phyloP scores from a whole-genome alignment of 176 grass and related monocot species.

The Themeda triandra region DNA sequence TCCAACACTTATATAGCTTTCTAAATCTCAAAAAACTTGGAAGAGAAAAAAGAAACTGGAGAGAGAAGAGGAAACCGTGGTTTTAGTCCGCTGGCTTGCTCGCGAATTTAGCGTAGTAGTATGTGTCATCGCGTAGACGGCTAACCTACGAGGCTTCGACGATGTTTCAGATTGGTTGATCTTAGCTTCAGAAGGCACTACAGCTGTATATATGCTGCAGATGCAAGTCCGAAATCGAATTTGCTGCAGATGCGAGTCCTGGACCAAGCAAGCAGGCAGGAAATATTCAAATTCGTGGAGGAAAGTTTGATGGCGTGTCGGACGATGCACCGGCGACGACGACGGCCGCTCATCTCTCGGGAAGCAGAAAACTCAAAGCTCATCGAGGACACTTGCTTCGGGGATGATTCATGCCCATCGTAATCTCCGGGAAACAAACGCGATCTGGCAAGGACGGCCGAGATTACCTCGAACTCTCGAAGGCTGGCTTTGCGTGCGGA shows the following conservation, averaged over 20 bases:
- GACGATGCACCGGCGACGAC: neutral
- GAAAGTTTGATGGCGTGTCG: neutral
- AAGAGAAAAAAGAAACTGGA: too few species aligned
- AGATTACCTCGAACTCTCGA: neutral
- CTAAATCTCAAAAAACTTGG: too few species aligned
- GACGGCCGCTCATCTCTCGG: neutral
- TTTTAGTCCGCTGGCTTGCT: constrained; percentile 18
- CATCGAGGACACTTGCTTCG: neutral
- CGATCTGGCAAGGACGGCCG: neutral
- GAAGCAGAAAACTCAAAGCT: neutral
- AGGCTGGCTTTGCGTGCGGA: too few species aligned
- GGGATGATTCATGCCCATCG: too few species aligned
- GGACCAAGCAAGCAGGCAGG: constrained; percentile 9
- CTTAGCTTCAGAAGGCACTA: too few species aligned
- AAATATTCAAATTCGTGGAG: neutral
- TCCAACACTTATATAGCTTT: too few species aligned
- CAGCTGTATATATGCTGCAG: neutral
- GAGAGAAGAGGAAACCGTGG: too few species aligned
- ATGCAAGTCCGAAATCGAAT: neutral
- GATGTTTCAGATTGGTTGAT: too few species aligned
- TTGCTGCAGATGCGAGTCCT: too few species aligned
- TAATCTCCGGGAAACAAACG: neutral
- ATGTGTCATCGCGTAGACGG: neutral
- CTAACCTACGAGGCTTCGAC: too few species aligned
- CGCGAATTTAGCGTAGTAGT: constrained; percentile 1